Percentiles rank a stretch among this genome's conserved stretches.
phyloP scores from a whole-genome alignment of 345 rosid genomes.

The Nasturtium officinale region DNA sequence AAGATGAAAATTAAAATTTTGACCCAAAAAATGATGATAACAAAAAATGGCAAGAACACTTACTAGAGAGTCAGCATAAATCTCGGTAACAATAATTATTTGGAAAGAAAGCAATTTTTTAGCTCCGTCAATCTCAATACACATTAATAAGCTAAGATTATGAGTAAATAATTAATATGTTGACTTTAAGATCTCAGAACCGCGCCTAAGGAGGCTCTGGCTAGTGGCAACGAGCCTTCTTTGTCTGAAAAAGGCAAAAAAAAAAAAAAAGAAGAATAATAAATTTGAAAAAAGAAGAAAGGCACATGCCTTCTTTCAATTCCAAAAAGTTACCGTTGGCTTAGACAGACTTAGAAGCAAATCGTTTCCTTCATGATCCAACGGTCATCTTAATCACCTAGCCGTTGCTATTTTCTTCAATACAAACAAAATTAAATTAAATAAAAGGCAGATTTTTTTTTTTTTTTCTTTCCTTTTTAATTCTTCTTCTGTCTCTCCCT shows the following conservation, averaged over 20 bases:
- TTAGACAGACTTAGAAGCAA: slow-evolving; percentile 31
- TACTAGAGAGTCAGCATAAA: slow-evolving; percentile 31
- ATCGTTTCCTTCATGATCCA: slow-evolving; percentile 47
- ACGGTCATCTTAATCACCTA: slow-evolving; percentile 45
- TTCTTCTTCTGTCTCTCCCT: slow-evolving; percentile 22
- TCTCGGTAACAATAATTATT: slow-evolving; percentile 19
- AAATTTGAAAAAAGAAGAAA: slow-evolving; percentile 26
- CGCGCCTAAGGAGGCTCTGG: slow-evolving; percentile 28
- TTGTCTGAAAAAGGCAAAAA: slow-evolving; percentile 35
- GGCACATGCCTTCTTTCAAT: slow-evolving; percentile 24
- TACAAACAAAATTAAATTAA: neutral
- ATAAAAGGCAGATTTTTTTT: neutral
- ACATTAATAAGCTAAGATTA: slow-evolving; percentile 33
- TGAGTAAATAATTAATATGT: slow-evolving; percentile 31
- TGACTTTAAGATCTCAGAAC: slow-evolving; percentile 25
- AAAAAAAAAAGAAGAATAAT: neutral
- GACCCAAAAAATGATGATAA: neutral
- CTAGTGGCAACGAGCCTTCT: slow-evolving; percentile 44
- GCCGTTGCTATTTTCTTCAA: slow-evolving; percentile 39
- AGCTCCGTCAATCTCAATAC: slow-evolving; percentile 10
- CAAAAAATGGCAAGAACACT: slow-evolving; percentile 27
- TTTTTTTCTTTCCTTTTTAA: neutral
- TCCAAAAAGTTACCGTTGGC: slow-evolving; percentile 45
- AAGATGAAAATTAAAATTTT: neutral
- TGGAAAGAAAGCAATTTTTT: slow-evolving; percentile 7